phyloP scores from a whole-genome alignment of 495 filamentous ascomycete genomes.

The Pseudomonodictys pantanalensis region DNA sequence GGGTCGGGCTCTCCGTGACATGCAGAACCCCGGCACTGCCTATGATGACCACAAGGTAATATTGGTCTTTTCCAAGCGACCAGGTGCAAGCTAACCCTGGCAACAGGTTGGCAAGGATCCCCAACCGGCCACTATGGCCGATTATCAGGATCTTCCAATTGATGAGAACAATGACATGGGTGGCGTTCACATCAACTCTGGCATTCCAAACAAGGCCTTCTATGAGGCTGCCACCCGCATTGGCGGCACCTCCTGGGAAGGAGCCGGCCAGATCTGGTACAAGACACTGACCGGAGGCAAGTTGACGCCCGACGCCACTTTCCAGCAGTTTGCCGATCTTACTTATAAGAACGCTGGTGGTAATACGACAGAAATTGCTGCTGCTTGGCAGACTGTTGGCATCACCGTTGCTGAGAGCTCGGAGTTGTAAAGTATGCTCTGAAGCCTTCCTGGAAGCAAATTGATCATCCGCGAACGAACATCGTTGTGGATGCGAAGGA shows the following conservation, averaged over 20 bases:
- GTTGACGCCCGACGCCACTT: slow-evolving; percentile 5
- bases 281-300: slow-evolving; percentile 35
- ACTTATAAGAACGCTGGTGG: too few species aligned
- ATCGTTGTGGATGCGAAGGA: too few species aligned
- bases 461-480: too few species aligned
- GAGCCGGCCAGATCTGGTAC: slow-evolving; percentile 53
- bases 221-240: slow-evolving; percentile 46
- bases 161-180: slow-evolving; percentile 43
- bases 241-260: slow-evolving; percentile 53
- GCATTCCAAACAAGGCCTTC: slow-evolving; percentile 55
- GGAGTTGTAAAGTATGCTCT: too few species aligned
- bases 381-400: too few species aligned
- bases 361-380: too few species aligned
- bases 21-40: slow-evolving; percentile 50
- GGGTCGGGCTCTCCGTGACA: slow-evolving; percentile 47
- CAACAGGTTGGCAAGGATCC: slow-evolving; percentile 50
- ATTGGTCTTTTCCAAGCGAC: too few species aligned
- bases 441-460: too few species aligned
- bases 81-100: too few species aligned
- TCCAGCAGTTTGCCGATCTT: slow-evolving; percentile 30
- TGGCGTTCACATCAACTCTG: slow-evolving; percentile 54
- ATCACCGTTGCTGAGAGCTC: too few species aligned
- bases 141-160: slow-evolving; percentile 17
- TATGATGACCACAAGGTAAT: slow-evolving; percentile 48
- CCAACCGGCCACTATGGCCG: slow-evolving; percentile 45